Percentiles rank a stretch among this genome's conserved stretches.
These are phyloP conservation scores for Styphnolobium japonicum DNA, from an alignment of 306 rosid species.

Conservation along the genomic window DNA sequence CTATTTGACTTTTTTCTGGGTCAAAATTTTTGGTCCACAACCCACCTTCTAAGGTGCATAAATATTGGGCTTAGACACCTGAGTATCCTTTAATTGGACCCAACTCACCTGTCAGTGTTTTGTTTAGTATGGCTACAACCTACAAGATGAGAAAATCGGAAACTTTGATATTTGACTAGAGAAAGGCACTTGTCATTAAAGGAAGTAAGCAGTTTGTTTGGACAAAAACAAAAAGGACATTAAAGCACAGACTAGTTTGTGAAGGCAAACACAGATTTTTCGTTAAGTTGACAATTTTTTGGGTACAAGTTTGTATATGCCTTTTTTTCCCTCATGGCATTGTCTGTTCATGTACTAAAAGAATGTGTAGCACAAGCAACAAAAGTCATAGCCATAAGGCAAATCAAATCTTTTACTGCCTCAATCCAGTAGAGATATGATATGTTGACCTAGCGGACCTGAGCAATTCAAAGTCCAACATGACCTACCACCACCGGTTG, in stretches of 20 bases:
- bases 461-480: neutral
- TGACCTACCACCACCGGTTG: neutral
- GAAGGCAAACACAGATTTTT: neutral
- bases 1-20: neutral
- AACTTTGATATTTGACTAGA: neutral
- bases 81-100: neutral
- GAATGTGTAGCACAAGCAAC: neutral
- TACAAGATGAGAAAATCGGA: neutral
- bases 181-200: neutral
- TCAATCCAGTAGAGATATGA: neutral
- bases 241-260: neutral
- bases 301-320: neutral
- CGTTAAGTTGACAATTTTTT: neutral
- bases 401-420: neutral
- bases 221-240: neutral
- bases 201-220: neutral
- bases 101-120: neutral
- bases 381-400: neutral
- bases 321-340: neutral
- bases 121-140: neutral
- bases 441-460: neutral
- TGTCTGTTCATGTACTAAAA: neutral
- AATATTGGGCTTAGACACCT: no score
- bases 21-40: neutral
- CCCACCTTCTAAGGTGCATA: neutral